Evolutionary conservation across 305 asterid genomes (phyloP), one percentile per base, ranked within the genome.

Genomic region (Solanum chacoense): DNA sequence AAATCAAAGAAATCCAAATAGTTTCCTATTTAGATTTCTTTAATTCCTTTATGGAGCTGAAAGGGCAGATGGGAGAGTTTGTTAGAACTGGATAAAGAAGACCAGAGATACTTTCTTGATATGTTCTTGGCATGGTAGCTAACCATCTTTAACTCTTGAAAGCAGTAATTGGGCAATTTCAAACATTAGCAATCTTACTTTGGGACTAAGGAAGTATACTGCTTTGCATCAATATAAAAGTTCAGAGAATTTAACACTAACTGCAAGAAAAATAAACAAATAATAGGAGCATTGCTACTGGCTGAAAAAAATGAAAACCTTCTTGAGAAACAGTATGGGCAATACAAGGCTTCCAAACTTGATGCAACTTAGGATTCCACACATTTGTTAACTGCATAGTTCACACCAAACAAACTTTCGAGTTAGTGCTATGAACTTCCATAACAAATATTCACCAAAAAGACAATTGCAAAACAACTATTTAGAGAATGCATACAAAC

Each of bases 301-400:
- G 55, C 37, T 14, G 78, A 67, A 85, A 83, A 83, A 35, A 86
- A 71, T 73, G 20, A 91, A 29, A 84, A 96, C 99, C 98, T 93
- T 97, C 89, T 88, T 87, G 92, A 78, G 95, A 89, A 90, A 94
- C 91, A 85, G 95, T 85, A 89, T 93, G 96, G 89, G 94, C 91
- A 89, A 94, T 89, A 90, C 96, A 94, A 90, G 99, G 98, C 95
- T 95, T 97, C 99, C 99, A 97, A 90, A 91, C 93, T 94, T 94
- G 98, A 87, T 91, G 94, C 55, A 92, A 67, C 92, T 94, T 97
- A 69, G 96, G 95, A 91, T 93, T 94, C 99, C 99, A 97, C 55
- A 93, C 98, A 92, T 95, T 96, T 91, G 90, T 88, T 87, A 96
- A 90, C 99, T 97, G 98, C 92, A 92, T 73, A 87, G 73, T 87